Percentiles rank a stretch among this genome's conserved stretches.
Evolutionary conservation across 768 basidiomycete genomes (phyloP).

Genomic region (Pleurotus ostreatus): DNA sequence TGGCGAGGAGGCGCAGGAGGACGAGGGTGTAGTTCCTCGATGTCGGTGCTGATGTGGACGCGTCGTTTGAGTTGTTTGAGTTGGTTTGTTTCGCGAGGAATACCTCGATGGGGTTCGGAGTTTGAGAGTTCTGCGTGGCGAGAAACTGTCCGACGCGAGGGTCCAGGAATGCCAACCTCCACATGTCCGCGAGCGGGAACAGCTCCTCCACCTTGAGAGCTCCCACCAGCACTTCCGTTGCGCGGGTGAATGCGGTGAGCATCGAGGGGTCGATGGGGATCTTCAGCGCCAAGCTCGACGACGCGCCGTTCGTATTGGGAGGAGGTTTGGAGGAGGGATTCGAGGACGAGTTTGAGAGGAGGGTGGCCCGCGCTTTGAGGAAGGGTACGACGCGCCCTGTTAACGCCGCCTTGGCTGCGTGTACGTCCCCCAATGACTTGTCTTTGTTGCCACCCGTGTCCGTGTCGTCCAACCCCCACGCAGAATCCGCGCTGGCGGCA

Average conservation of each 20-base stretch:
- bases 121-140: constrained; percentile 22
- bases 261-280: too few species aligned
- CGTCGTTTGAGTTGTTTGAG: constrained; percentile 10
- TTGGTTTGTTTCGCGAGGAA: constrained; percentile 39
- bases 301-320: too few species aligned
- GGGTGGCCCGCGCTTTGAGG: constrained; percentile 57
- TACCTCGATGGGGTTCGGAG: constrained; percentile 34
- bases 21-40: constrained; percentile 62
- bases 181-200: constrained; percentile 82
- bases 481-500: too few species aligned
- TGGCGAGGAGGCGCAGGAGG: constrained; percentile 62
- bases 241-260: too few species aligned
- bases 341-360: constrained; percentile 28
- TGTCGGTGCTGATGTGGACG: constrained; percentile 9
- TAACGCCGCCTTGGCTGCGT: constrained; percentile 34
- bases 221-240: too few species aligned
- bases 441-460: constrained; percentile 29
- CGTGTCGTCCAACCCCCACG: too few species aligned
- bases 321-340: too few species aligned
- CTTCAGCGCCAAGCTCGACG: too few species aligned
- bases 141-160: constrained; percentile 49
- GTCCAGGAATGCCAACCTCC: constrained; percentile 76
- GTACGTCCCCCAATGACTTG: neutral
- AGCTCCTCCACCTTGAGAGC: constrained; percentile 14
- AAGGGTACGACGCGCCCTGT: constrained; percentile 51